Evolutionary conservation across 768 basidiomycete species (phyloP), one percentile per base, ranked within the genome.

Genomic region (Artomyces pyxidatus): DNA sequence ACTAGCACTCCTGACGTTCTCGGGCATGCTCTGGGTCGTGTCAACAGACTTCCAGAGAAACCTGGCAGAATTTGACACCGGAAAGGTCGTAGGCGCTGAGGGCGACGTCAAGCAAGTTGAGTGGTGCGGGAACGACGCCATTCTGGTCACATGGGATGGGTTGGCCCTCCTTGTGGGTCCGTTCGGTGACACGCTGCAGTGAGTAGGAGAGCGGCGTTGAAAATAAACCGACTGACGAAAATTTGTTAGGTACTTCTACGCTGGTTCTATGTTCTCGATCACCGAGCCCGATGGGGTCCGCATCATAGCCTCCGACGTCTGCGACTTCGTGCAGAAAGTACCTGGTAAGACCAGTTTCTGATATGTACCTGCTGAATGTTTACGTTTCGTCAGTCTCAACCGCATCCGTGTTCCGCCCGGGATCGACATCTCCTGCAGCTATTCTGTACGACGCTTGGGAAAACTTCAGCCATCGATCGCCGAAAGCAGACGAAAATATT

Each of bases 41-140:
- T 95, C 94, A 11, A 78, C 83, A 11, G 91, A 97, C 64, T 97
- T 98, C 61, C 84, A 88, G 54, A 77, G 89, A 37, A 88, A 77
- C 58, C 75, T 95, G 57, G 88, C 90, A 3, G 94, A 96, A 61
- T 92, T 89, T 56, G 81, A 92, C 49, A 86, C 87, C 2, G 71
- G 64, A 7, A 71, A 68, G 23, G 74, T 77, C 26, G 60, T 69
- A 51, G 78, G 72, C 6, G 77, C 74, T 0, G 73, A 80, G 17
- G 85, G 82, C 2, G 64, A 71, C 3, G 74, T 88, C 3, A 71
- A 72, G 29, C 84, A 85, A 55, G 82, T 92, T 0, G 87, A 86
- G 59, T 99, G 96, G 96, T 97, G 93, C 63, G 94, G 94, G 1
- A 91, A 92, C 61, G 94, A 99, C 65, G 91, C 93, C 0, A 85